phyloP scores from a whole-genome alignment of 2,329 filamentous ascomycete species.

The Septoria petroselini region DNA sequence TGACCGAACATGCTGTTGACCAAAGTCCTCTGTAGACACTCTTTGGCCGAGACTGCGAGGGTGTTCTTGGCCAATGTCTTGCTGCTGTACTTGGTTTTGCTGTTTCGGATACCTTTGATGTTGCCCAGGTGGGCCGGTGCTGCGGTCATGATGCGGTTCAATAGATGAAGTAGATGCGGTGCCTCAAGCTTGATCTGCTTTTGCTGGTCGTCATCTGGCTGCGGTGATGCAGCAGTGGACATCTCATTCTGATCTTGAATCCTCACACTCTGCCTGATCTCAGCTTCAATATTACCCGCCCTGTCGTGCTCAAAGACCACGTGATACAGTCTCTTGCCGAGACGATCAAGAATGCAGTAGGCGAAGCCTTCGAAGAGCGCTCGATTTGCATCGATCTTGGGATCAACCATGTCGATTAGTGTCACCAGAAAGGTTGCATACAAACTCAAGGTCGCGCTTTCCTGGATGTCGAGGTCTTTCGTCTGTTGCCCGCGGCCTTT shows the following conservation, averaged over 20 bases:
- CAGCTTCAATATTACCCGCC: slow-evolving; percentile 25
- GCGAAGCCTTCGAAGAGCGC: slow-evolving; percentile 46
- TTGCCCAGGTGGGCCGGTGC: slow-evolving; percentile 39
- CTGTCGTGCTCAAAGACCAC: slow-evolving; percentile 39
- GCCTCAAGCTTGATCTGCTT: slow-evolving; percentile 38
- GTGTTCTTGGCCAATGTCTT: slow-evolving; percentile 33
- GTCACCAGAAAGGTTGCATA: slow-evolving; percentile 40
- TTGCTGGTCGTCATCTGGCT: slow-evolving; percentile 18
- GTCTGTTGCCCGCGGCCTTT: slow-evolving; percentile 4
- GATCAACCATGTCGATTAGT: slow-evolving; percentile 39
- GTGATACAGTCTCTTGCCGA: slow-evolving; percentile 41
- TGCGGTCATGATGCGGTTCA: slow-evolving; percentile 42
- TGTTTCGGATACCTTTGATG: slow-evolving; percentile 15
- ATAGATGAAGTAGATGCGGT: slow-evolving; percentile 43
- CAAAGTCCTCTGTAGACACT: slow-evolving; percentile 47
- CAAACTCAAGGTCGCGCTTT: slow-evolving; percentile 24
- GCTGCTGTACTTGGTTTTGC: slow-evolving; percentile 31
- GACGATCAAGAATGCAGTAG: slow-evolving; percentile 41
- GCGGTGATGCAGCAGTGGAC: slow-evolving; percentile 10
- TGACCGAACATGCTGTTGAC: slow-evolving; percentile 45
- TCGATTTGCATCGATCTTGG: slow-evolving; percentile 38
- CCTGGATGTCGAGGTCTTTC: slow-evolving; percentile 23
- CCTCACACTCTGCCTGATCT: slow-evolving; percentile 24
- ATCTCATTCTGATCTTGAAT: slow-evolving; percentile 30
- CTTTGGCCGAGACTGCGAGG: slow-evolving; percentile 40